Evolutionary conservation across 139 green algal genomes (phyloP), one percentile per base, ranked within the genome.

Genomic region (Chlamydomonas applanata): DNA sequence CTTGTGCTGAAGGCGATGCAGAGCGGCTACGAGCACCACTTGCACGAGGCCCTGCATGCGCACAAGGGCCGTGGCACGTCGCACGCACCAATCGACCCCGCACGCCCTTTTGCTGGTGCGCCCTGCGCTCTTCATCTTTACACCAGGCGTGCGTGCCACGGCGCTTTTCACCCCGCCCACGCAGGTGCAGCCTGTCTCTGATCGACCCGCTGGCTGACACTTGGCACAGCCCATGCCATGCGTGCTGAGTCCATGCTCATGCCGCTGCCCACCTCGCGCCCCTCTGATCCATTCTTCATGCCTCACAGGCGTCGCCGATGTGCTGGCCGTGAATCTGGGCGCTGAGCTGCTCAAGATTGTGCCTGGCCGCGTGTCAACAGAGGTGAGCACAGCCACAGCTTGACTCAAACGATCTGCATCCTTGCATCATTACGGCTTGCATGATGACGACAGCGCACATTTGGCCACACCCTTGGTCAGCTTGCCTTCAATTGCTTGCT

Each of bases 361-460:
- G 30, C 92, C 92, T 11, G 92, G 92, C 0, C 72, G 87, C 19
- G 91, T 96, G 25, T 93, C 84, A 19, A 97, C 90, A 24, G 92
- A 97, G 83, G 86, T 89, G 54, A 87, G 93, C 78, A 86, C 90
- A 2, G 80, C 87, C 71, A 82, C 93, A 70, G 27, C 87, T 88
- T 72, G 82, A 94, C 65, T 90, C 88, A 14, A 65, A 87, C 36
- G 84, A 69, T n/a, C n/a, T n/a, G n/a, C n/a, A n/a, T n/a, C n/a
- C n/a, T n/a, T n/a, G 27, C 5, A 22, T 20, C 61, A 25, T 29
- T 33, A 5, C 40, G 30, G 25, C 61, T 14, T 69, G 61, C 30
- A 17, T 57, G 46, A 17, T 57, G 16, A 57, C 46, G 46, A 14
- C 46, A 14, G 49, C 16, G 16, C n/a, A n/a, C n/a, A n/a, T n/a